A percentile compares a stretch with the other conserved stretches of the same genome.
Evolutionary conservation across 495 filamentous ascomycete genomes (phyloP).

Genomic region (Aspergillus asperescens): DNA sequence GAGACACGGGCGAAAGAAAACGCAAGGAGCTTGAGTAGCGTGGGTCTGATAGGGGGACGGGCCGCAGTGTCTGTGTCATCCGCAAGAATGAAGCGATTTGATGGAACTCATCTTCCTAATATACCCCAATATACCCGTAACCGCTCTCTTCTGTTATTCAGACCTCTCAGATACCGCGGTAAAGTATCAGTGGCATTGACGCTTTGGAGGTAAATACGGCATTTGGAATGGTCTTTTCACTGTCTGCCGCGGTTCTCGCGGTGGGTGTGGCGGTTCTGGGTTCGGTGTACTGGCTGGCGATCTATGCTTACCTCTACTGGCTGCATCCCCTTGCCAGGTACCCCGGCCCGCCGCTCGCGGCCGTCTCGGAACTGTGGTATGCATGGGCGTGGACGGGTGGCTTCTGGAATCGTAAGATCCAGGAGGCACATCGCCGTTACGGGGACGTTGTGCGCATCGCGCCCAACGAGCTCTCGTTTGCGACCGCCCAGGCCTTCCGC

Average conservation of each 20-base stretch:
- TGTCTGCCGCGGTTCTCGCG: not conserved
- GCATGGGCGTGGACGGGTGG: not conserved
- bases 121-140: not conserved
- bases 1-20: not conserved
- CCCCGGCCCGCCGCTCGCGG: constrained; percentile 3
- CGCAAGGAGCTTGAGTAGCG: not conserved
- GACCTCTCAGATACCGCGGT: not conserved
- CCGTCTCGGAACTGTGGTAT: constrained; percentile 6
- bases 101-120: too few species aligned
- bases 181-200: not conserved
- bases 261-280: not conserved
- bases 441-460: constrained; percentile 8
- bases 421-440: not conserved
- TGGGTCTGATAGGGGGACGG: not conserved
- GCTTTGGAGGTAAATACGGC: not conserved
- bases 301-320: not conserved
- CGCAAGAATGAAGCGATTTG: too few species aligned
- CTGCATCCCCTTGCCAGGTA: constrained; percentile 8
- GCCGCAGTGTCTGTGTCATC: not conserved
- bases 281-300: not conserved
- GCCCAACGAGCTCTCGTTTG: constrained; percentile 8
- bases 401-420: not conserved
- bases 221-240: not conserved
- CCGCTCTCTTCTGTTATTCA: not conserved
- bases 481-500: constrained; percentile 1